Evolutionary conservation across 176 grass and related monocot species (phyloP).

Genomic region (Triticum dicoccoides): DNA sequence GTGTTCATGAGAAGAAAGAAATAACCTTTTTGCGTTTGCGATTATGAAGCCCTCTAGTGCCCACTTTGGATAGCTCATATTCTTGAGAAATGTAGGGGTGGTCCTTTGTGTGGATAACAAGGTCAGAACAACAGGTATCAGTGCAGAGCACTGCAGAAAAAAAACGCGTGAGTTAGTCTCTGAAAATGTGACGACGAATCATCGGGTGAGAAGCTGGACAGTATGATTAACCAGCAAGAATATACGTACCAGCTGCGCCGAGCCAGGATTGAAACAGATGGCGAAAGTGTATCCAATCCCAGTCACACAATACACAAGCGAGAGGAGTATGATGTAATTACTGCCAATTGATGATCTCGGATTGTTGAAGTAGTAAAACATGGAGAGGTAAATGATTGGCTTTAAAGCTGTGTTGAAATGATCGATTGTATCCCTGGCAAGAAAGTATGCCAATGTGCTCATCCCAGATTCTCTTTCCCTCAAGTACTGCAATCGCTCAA

Average conservation of each 20-base stretch:
- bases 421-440: conserved; percentile 76
- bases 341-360: conserved; percentile 58
- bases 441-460: conserved; percentile 78
- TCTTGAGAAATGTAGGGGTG: conserved; percentile 47
- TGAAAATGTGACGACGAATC: background rate
- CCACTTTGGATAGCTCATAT: conserved; percentile 82
- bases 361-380: conserved; percentile 94
- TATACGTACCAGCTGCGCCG: conserved; percentile 64
- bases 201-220: too few species aligned
- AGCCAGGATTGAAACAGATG: conserved; percentile 73
- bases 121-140: conserved; percentile 73
- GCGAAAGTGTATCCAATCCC: conserved; percentile 83
- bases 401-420: conserved; percentile 81
- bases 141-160: conserved; percentile 65
- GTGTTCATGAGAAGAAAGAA: background rate
- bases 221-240: background rate
- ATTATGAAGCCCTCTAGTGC: conserved; percentile 81
- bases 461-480: conserved; percentile 83
- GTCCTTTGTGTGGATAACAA: conserved; percentile 58
- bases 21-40: conserved; percentile 62
- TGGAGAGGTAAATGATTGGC: conserved; percentile 79
- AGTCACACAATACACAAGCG: conserved; percentile 84
- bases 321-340: conserved; percentile 63
- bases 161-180: background rate
- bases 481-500: conserved; percentile 63